phyloP scores from a whole-genome alignment of 2,329 filamentous ascomycete genomes.

The Neurospora sp. region DNA sequence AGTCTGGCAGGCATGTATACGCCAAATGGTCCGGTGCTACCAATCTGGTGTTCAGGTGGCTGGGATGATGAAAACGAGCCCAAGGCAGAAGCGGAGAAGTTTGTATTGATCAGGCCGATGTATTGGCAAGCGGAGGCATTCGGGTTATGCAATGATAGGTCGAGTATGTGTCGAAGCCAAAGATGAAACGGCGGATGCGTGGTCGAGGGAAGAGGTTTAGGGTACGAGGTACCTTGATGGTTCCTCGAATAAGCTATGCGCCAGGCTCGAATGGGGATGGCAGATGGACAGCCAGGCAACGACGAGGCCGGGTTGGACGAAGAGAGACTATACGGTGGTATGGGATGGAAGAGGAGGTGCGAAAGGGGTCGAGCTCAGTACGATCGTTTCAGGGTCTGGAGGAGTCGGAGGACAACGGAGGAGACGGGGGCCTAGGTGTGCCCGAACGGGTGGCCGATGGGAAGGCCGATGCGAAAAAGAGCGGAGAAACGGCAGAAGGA shows the following conservation, averaged over 20 bases:
- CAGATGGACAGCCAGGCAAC: not conserved
- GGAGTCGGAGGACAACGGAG: not conserved
- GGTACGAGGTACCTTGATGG: not conserved
- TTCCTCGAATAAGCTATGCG: not conserved
- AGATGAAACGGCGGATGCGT: not conserved
- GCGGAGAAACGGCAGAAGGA: not conserved
- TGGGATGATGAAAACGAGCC: conserved; percentile 9
- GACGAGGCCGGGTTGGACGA: not conserved
- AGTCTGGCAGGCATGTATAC: conserved; percentile 24
- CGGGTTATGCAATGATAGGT: not conserved
- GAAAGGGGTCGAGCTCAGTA: not conserved
- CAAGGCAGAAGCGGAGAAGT: conserved; percentile 16
- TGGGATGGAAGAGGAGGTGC: not conserved
- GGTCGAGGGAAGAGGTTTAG: not conserved
- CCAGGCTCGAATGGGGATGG: not conserved
- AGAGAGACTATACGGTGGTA: not conserved
- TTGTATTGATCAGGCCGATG: not conserved
- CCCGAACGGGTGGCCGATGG: not conserved
- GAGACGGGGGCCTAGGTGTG: not conserved
- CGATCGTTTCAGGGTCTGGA: not conserved
- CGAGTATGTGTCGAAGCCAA: not conserved
- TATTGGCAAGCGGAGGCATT: too few species aligned
- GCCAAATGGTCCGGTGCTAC: conserved; percentile 11
- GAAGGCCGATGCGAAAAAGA: not conserved
- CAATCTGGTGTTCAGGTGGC: conserved; percentile 9